Percentiles rank a stretch among this genome's conserved stretches.
Conservation (phyloP, 2,329 filamentous ascomycete genomes). For the Talaromyces piceae region DNA sequence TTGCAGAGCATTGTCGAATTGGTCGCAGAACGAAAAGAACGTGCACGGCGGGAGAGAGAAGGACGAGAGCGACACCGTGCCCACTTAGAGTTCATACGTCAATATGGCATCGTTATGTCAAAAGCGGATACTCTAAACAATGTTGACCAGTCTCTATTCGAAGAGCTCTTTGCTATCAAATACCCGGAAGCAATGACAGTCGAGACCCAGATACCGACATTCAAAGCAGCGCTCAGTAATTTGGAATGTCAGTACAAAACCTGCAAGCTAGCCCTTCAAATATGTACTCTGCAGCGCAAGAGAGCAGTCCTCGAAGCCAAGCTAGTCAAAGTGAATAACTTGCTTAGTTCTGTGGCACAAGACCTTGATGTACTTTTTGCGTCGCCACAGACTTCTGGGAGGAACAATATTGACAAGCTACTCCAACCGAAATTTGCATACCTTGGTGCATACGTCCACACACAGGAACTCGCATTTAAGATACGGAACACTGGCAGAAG, state of each 20-base stretch:
- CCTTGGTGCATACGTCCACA: constrained; percentile 5
- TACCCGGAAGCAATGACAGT: background rate
- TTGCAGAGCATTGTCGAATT: background rate
- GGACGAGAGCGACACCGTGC: constrained; percentile 1
- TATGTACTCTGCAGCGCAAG: background rate
- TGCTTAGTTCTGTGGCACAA: background rate
- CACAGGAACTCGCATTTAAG: constrained; percentile 1
- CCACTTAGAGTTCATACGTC: constrained; percentile 2
- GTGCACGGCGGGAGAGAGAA: background rate
- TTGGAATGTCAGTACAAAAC: background rate
- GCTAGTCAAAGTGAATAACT: background rate
- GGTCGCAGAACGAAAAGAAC: background rate
- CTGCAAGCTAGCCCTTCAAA: background rate
- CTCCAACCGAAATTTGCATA: constrained; percentile 4
- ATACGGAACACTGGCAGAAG: background rate
- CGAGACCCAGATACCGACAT: background rate
- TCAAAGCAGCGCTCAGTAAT: background rate
- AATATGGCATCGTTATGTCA: background rate
- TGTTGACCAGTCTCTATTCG: background rate
- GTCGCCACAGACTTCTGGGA: constrained; percentile 14
- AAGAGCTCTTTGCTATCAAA: constrained; percentile 3
- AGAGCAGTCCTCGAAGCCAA: background rate
- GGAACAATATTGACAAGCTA: constrained; percentile 15
- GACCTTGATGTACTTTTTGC: constrained; percentile 13
- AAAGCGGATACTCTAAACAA: background rate